Evolutionary conservation across 2,329 filamentous ascomycete genomes (phyloP), one percentile per base, ranked within the genome.

Genomic region (Stachybotrys chartarum): DNA sequence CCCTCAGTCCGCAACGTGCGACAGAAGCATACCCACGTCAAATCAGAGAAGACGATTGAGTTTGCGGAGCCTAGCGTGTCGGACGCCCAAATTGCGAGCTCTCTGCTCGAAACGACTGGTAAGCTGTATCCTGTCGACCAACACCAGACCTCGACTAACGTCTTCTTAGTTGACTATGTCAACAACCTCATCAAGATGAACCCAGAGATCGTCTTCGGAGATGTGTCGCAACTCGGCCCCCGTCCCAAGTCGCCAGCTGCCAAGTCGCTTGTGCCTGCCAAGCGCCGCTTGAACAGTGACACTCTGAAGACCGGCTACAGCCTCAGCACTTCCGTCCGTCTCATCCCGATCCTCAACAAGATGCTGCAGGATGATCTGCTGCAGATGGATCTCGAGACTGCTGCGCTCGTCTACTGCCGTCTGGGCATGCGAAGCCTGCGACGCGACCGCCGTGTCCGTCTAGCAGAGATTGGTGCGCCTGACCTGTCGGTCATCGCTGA

Each of bases 401-500:
- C 65, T 10, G 64, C 67, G 11, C 62, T 69, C 52, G 58, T 64
- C 2, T 62, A 66, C 8, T 53, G 63, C 1, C 59, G 62, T 8
- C 24, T 54, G 12, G 57, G 57, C 44, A 56, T 71, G 39, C 58
- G 56, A 46, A 50, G 56, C 10, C 55, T 56, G 1, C 59, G 60
- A 11, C 58, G 57, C 30, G 56, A 66, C 52, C 63, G 63, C 7
- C 63, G 67, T 50, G 51, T 58, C 31, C 58, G 39, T 2, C 50
- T 67, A 4, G 64, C 65, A 16, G 55, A 59, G 5, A 51, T 57
- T 17, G 68, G 67, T 6, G 54, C 39, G 10, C 57, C 67, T 7
- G 62, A 63, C 1, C 55, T 69, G 16, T 61, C 61, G n/a, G 61
- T 61, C 10, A 68, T 70, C 51, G 54, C 55, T 6, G 68, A 70